A percentile compares a stretch with the other conserved stretches of the same genome.
phyloP scores from a whole-genome alignment of 2,329 filamentous ascomycete species.

The Alternaria atra region DNA sequence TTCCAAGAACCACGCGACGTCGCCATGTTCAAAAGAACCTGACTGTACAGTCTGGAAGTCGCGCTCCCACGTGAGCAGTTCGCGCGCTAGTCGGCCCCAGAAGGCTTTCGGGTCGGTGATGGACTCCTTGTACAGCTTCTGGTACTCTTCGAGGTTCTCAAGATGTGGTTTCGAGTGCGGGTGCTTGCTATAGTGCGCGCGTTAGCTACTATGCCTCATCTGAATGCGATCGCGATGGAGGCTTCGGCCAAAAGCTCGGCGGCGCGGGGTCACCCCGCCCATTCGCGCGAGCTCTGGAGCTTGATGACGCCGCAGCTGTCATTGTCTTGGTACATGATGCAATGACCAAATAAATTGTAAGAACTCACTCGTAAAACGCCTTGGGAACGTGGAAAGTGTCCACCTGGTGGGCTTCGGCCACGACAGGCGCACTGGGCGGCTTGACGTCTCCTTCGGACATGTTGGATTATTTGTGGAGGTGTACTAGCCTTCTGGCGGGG shows the following conservation, averaged over 20 bases:
- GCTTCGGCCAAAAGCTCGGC: conserved; percentile 17
- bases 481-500: conserved; percentile 13
- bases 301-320: conserved; percentile 23
- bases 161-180: conserved; percentile 67
- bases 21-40: conserved; percentile 79
- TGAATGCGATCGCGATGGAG: conserved; percentile 11
- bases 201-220: conserved; percentile 21
- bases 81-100: conserved; percentile 86
- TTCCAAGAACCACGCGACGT: conserved; percentile 94
- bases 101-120: conserved; percentile 90
- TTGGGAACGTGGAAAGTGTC: conserved; percentile 74
- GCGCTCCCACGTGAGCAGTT: conserved; percentile 86
- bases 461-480: conserved; percentile 21
- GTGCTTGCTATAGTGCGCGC: conserved; percentile 61
- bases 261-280: conserved; percentile 49
- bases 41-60: conserved; percentile 91
- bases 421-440: conserved; percentile 59
- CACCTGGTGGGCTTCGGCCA: conserved; percentile 78
- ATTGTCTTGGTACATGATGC: conserved; percentile 26
- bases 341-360: conserved; percentile 26
- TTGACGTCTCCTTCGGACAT: conserved; percentile 58
- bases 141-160: conserved; percentile 68
- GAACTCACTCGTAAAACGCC: conserved; percentile 54
- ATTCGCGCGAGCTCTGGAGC: conserved; percentile 19
- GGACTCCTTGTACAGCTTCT: conserved; percentile 77